phyloP scores from a whole-genome alignment of 805 yeast species.

The Myxozyma neotropica region DNA sequence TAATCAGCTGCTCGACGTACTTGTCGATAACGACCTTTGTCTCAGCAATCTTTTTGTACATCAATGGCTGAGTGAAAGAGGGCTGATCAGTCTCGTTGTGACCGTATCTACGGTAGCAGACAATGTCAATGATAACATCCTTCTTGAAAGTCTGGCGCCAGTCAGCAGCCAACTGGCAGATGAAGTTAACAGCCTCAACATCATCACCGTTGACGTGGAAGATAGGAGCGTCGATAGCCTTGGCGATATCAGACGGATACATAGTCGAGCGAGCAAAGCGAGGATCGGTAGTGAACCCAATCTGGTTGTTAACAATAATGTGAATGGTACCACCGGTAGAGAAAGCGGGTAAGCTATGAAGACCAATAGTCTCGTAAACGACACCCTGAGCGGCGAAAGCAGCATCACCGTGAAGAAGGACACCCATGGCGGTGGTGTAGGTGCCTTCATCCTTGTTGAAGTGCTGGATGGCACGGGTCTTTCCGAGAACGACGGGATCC shows the following conservation, averaged over 20 bases:
- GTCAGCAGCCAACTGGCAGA: constrained; percentile 96
- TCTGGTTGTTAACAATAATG: constrained; percentile 95
- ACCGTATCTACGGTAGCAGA: constrained; percentile 98
- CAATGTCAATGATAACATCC: constrained; percentile 94
- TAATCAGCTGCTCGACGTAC: constrained; percentile 75
- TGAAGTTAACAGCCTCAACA: constrained; percentile 87
- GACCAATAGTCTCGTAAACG: constrained; percentile 97
- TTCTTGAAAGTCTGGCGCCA: constrained; percentile 97
- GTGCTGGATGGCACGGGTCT: constrained; percentile 94
- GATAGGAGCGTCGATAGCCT: constrained; percentile 94
- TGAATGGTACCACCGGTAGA: constrained; percentile 98
- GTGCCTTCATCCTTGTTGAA: constrained; percentile 83
- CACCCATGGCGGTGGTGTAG: constrained; percentile 84
- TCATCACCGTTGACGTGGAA: constrained; percentile 99
- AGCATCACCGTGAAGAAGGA: constrained; percentile 97
- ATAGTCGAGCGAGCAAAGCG: constrained; percentile 96
- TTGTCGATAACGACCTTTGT: constrained; percentile 87
- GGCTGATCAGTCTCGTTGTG: constrained; percentile 99
- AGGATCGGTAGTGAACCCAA: constrained; percentile 99
- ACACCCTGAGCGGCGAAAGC: constrained; percentile 99
- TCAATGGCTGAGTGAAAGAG: constrained; percentile 95
- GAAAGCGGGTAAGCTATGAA: constrained; percentile 88
- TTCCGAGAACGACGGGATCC: constrained; percentile 98
- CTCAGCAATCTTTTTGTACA: constrained; percentile 89
- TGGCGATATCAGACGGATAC: constrained; percentile 97